These are phyloP conservation scores for Amanita muscaria DNA, from an alignment of 768 basidiomycete genomes.

Conservation along the genomic window DNA sequence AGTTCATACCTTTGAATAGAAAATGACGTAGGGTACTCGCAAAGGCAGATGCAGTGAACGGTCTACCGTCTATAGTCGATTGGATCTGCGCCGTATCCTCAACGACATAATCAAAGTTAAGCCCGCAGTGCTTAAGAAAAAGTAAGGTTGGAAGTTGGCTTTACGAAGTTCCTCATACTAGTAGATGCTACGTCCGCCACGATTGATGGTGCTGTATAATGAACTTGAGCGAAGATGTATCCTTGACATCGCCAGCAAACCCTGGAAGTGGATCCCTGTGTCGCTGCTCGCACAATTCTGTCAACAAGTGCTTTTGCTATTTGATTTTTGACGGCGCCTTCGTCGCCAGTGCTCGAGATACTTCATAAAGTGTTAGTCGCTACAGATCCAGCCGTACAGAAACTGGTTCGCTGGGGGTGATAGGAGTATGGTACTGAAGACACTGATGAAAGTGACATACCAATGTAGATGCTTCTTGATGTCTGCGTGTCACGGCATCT, in stretches of 20 bases:
- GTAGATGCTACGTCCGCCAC: constrained; percentile 81
- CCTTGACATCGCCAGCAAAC: constrained; percentile 77
- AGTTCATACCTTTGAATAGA: constrained; percentile 60
- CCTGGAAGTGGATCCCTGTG: constrained; percentile 67
- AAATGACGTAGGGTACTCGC: constrained; percentile 77
- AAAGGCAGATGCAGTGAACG: constrained; percentile 67
- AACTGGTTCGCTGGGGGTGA: constrained; percentile 65
- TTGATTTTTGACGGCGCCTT: constrained; percentile 67
- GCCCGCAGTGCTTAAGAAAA: background rate
- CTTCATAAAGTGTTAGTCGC: constrained; percentile 32
- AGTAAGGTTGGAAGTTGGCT: constrained; percentile 73
- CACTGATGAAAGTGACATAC: constrained; percentile 30
- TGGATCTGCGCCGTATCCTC: constrained; percentile 79
- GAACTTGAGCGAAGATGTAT: constrained; percentile 51
- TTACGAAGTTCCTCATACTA: constrained; percentile 71
- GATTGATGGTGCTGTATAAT: constrained; percentile 88
- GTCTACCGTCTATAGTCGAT: constrained; percentile 69
- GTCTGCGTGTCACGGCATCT: no score
- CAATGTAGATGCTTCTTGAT: constrained; percentile 88
- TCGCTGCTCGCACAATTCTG: constrained; percentile 77
- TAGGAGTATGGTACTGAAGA: background rate
- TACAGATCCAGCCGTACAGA: no score
- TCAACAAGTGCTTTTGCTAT: constrained; percentile 80
- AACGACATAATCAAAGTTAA: constrained; percentile 37
- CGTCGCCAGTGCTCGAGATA: constrained; percentile 62